Evolutionary conservation across 2,329 filamentous ascomycete genomes (phyloP), one percentile per base, ranked within the genome.

Genomic region (Venturia nashicola): DNA sequence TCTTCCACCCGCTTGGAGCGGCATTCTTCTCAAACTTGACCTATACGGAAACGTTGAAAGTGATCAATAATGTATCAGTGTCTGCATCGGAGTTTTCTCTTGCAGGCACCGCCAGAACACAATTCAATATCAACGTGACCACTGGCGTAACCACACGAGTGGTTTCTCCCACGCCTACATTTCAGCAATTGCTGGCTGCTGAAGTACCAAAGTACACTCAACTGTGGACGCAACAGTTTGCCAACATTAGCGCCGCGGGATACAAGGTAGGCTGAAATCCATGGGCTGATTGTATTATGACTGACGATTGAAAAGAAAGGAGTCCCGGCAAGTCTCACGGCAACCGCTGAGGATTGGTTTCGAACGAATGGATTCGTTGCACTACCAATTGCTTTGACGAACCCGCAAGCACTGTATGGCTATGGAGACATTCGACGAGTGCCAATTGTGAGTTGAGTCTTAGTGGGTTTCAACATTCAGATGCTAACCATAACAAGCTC

Each of bases 21-120:
- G 72, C 72, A 65, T 74, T 74, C 68, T 72, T 72, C 68, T 75
- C 73, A n/a, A 74, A 74, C 65, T 72, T 67, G 60, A 68, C 70
- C 44, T 74, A 74, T 61, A 65, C 71, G 9, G 71, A 74, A 64
- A 74, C 73, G 5, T 61, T 74, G 20, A 73, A 72, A 65, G 69
- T 75, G 42, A 66, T 74, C 65, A 69, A 73, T 60, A 66, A 70
- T 63, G 70, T 72, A 32, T 69, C 71, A 64, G 72, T 74, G 7
- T 67, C 69, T 5, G 70, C 70, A 36, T 69, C 71, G 61, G 66
- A 70, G 20, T 75, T 74, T 34, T 67, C 68, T 23, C 69, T 74
- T 54, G 70, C 72, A 11, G 72, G 72, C 51, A 67, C 69, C 42
- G 18, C 12, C 12, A 69, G 73, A 63, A 66, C 71, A 48, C 69